phyloP scores from a whole-genome alignment of 257 asterid genomes.

The Henckelia pumila region DNA sequence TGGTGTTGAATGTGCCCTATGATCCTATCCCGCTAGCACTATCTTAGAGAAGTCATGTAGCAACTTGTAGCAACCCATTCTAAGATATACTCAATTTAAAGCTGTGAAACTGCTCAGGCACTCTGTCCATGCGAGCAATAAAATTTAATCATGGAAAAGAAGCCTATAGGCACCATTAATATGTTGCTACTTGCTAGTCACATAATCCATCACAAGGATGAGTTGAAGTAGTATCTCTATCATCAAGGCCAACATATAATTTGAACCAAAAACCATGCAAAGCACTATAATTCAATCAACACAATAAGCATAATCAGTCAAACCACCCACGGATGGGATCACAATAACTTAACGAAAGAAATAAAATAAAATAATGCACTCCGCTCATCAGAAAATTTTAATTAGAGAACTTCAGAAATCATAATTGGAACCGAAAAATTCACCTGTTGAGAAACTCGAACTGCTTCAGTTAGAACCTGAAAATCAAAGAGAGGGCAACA shows the following conservation, averaged over 20 bases:
- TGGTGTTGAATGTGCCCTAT: neutral
- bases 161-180: neutral
- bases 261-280: neutral
- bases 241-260: neutral
- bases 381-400: constrained; percentile 16
- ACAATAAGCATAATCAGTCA: neutral
- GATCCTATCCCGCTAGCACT: neutral
- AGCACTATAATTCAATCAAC: neutral
- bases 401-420: neutral
- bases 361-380: constrained; percentile 9
- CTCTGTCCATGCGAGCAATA: neutral
- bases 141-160: neutral
- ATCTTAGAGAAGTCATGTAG: neutral
- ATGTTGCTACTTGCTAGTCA: neutral
- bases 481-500: constrained; percentile 22
- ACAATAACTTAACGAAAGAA: neutral
- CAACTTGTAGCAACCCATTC: neutral
- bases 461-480: constrained; percentile 96
- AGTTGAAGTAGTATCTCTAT: neutral
- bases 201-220: neutral
- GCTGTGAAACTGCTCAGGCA: neutral
- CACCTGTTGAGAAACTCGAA: constrained; percentile 96
- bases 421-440: constrained; percentile 18
- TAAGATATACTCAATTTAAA: too few species aligned
- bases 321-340: neutral